phyloP scores from a whole-genome alignment of 139 green algal genomes.

The Picochlorum sp. region DNA sequence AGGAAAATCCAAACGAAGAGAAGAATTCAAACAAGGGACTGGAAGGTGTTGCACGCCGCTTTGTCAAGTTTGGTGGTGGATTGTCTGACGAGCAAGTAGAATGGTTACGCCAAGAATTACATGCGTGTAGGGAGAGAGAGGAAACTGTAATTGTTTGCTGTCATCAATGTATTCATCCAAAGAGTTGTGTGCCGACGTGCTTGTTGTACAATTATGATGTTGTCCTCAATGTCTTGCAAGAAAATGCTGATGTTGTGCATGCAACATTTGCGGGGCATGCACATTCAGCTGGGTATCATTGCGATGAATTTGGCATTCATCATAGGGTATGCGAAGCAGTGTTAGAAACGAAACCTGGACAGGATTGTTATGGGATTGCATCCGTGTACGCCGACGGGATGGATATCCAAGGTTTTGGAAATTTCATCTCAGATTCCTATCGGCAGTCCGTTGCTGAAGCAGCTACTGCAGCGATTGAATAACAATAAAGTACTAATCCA shows the following conservation, averaged over 20 bases:
- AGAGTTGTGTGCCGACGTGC: constrained; percentile 36
- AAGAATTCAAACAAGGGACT: constrained; percentile 57
- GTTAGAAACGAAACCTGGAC: constrained; percentile 48
- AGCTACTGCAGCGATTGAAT: not conserved
- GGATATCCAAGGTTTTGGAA: constrained; percentile 29
- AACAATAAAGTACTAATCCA: constrained; percentile 13
- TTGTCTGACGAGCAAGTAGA: constrained; percentile 51
- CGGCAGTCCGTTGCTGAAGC: not conserved
- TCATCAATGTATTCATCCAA: constrained; percentile 39
- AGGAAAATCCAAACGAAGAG: constrained; percentile 61
- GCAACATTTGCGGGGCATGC: constrained; percentile 57
- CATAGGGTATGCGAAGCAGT: constrained; percentile 55
- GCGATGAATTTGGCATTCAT: constrained; percentile 47
- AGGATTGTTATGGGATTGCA: constrained; percentile 46
- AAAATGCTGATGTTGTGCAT: constrained; percentile 29
- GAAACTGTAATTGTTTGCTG: constrained; percentile 44
- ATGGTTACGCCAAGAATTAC: constrained; percentile 53
- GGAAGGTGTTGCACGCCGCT: constrained; percentile 44
- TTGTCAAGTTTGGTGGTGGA: constrained; percentile 78
- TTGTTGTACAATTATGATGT: constrained; percentile 67
- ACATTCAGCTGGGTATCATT: constrained; percentile 30
- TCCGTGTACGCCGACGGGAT: constrained; percentile 35
- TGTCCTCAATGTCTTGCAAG: constrained; percentile 32
- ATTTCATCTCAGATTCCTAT: not conserved
- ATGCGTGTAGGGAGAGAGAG: constrained; percentile 2